Conservation (phyloP, 2,329 filamentous ascomycete species). For the Hymenoscyphus infarciens region DNA sequence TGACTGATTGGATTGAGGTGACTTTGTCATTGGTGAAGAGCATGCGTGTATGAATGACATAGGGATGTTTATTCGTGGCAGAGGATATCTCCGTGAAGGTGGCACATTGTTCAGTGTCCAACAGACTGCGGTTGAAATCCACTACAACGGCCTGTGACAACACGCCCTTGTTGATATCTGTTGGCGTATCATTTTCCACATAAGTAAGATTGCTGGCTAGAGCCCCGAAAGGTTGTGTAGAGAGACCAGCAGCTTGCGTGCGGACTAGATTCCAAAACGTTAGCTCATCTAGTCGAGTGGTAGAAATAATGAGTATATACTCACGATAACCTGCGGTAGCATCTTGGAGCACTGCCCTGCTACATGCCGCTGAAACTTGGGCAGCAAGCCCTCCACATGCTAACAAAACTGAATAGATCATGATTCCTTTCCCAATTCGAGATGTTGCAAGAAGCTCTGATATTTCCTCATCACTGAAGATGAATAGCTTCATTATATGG, state of each 20-base stretch:
- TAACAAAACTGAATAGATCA: slow-evolving; percentile 3
- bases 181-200: slow-evolving; percentile 16
- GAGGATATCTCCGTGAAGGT: slow-evolving; percentile 19
- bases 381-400: slow-evolving; percentile 7
- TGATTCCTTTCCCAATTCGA: background rate
- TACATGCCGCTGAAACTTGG: slow-evolving; percentile 14
- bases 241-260: slow-evolving; percentile 12
- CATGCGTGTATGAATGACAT: slow-evolving; percentile 20
- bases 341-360: slow-evolving; percentile 16
- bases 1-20: slow-evolving; percentile 10
- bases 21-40: slow-evolving; percentile 11
- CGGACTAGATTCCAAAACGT: slow-evolving; percentile 6
- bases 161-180: slow-evolving; percentile 12
- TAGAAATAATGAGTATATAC: background rate
- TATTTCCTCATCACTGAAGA: background rate
- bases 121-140: slow-evolving; percentile 16
- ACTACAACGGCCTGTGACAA: slow-evolving; percentile 12
- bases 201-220: slow-evolving; percentile 13
- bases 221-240: slow-evolving; percentile 3
- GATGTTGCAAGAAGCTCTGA: background rate
- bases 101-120: slow-evolving; percentile 17
- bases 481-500: slow-evolving; percentile 1
- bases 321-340: slow-evolving; percentile 14
- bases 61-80: slow-evolving; percentile 12
- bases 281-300: background rate